Conservation (phyloP, 352 stramenopile species). For the Globisporangium cylindrosporum region DNA sequence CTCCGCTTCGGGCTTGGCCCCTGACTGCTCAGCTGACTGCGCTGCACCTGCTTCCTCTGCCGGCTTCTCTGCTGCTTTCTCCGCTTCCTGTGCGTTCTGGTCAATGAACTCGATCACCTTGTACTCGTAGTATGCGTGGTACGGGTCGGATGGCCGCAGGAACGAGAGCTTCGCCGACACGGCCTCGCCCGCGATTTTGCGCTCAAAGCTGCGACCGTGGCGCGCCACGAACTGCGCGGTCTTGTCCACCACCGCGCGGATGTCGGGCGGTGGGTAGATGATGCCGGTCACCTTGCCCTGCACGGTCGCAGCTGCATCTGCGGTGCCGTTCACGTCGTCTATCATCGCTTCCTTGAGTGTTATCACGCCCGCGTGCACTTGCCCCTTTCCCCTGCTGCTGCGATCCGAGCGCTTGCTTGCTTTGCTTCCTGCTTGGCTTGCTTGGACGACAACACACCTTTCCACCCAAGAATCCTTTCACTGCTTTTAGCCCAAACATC, state of each 20-base stretch:
- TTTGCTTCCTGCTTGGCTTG: neutral
- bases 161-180: constrained; percentile 98
- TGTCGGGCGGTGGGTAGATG: constrained; percentile 97
- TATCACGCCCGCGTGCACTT: neutral
- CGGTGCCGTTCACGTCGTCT: constrained; percentile 3
- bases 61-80: constrained; percentile 17
- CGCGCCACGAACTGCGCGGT: constrained; percentile 98
- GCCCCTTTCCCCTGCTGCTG: neutral
- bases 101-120: constrained; percentile 89
- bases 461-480: neutral
- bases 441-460: neutral
- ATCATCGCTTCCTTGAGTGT: constrained; percentile 19
- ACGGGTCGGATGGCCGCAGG: constrained; percentile 92
- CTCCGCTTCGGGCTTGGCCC: neutral
- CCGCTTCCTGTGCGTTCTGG: constrained; percentile 26
- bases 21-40: constrained; percentile 15
- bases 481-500: neutral
- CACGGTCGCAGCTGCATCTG: constrained; percentile 27
- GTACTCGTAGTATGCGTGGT: constrained; percentile 99
- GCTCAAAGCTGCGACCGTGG: constrained; percentile 97
- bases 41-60: constrained; percentile 12
- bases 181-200: constrained; percentile 94
- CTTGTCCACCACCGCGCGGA: constrained; percentile 97
- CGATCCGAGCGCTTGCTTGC: neutral
- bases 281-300: constrained; percentile 87